These are phyloP conservation scores for Fennellomyces sp. DNA, from an alignment of 371 early-diverging fungal species.

Conservation along the genomic window DNA sequence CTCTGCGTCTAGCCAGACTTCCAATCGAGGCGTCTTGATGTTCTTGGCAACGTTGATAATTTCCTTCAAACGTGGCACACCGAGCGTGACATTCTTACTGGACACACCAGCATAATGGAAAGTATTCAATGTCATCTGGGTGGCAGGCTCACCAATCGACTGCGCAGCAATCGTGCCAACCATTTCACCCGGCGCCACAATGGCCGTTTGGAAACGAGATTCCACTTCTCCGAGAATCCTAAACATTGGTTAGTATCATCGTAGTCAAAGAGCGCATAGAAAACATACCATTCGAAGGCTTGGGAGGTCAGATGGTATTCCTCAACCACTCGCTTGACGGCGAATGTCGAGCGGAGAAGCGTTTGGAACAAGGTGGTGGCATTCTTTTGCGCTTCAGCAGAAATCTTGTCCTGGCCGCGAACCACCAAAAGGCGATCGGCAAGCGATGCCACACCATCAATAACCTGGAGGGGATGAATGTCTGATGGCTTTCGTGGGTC, in stretches of 20 bases:
- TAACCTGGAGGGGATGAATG: slow-evolving; percentile 84
- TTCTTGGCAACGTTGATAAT: slow-evolving; percentile 99
- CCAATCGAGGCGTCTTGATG: slow-evolving; percentile 96
- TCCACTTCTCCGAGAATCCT: slow-evolving; percentile 91
- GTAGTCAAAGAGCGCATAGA: neutral
- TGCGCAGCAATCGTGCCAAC: slow-evolving; percentile 99
- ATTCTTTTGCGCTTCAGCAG: slow-evolving; percentile 87
- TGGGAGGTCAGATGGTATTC: slow-evolving; percentile 86
- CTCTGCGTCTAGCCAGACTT: slow-evolving; percentile 84
- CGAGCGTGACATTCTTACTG: slow-evolving; percentile 96
- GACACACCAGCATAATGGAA: slow-evolving; percentile 99
- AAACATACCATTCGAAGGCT: slow-evolving; percentile 86
- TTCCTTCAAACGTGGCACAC: slow-evolving; percentile 99
- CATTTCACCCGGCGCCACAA: slow-evolving; percentile 99
- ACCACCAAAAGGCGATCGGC: slow-evolving; percentile 81
- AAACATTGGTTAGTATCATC: neutral
- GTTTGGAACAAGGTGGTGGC: slow-evolving; percentile 92
- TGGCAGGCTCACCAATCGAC: slow-evolving; percentile 99
- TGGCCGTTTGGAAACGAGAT: slow-evolving; percentile 85
- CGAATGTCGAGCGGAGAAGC: slow-evolving; percentile 82
- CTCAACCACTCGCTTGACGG: slow-evolving; percentile 87
- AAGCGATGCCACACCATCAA: slow-evolving; percentile 73
- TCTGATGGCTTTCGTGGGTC: slow-evolving; percentile 83
- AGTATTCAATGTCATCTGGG: slow-evolving; percentile 99
- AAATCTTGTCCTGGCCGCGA: slow-evolving; percentile 86